These are phyloP conservation scores for Arachis hypogaea DNA, from an alignment of 306 rosid genomes.

Conservation along the genomic window DNA sequence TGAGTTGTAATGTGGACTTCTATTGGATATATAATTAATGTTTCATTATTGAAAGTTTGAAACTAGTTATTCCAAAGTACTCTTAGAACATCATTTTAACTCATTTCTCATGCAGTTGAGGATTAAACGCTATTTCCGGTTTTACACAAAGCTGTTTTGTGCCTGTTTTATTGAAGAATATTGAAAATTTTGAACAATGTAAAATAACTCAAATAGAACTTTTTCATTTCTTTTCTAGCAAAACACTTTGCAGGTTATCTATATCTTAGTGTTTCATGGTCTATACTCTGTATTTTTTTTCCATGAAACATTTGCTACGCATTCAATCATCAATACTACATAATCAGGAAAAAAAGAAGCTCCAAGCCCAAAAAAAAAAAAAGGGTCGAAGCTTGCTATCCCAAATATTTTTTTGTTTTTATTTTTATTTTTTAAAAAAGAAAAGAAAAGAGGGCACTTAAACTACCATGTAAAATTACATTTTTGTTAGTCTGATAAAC, in stretches of 20 bases:
- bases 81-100: not conserved
- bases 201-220: not conserved
- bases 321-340: not conserved
- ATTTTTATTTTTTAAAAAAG: no score
- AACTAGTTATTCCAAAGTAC: constrained; percentile 1
- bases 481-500: no score
- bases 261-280: no score
- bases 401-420: no score
- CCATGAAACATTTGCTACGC: no score
- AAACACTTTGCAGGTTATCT: not conserved
- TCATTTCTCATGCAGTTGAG: not conserved
- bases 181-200: no score
- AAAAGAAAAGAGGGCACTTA: no score
- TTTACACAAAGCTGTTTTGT: not conserved
- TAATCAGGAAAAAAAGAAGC: not conserved
- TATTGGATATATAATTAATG: constrained; percentile 19
- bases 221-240: not conserved
- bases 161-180: no score
- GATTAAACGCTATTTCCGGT: not conserved
- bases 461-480: no score
- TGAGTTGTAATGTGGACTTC: constrained; percentile 31
- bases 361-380: no score
- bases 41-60: not conserved
- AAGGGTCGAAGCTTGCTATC: no score
- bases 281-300: no score